phyloP scores from a whole-genome alignment of 192 early-diverging fungal genomes.

The Backusella luteola region DNA sequence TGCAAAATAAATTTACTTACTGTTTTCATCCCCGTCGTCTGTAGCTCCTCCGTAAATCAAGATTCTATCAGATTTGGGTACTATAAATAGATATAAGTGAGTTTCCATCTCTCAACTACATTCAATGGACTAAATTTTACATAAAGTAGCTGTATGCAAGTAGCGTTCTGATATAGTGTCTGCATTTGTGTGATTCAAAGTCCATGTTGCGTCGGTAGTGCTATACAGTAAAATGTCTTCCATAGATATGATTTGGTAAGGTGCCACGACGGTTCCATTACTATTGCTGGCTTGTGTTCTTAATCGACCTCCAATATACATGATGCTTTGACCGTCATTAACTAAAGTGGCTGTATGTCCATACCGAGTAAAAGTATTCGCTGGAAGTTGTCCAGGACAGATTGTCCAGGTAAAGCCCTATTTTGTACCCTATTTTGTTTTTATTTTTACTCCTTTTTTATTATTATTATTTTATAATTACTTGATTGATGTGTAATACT shows the following conservation, averaged over 20 bases:
- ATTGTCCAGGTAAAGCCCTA: neutral
- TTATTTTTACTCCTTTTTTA: neutral
- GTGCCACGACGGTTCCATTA: neutral
- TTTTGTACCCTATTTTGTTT: neutral
- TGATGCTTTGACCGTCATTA: neutral
- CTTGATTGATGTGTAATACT: neutral
- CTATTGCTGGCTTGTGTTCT: neutral
- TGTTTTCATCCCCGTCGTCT: neutral
- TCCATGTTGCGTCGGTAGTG: neutral
- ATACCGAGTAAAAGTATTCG: neutral
- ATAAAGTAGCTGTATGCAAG: neutral
- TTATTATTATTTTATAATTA: neutral
- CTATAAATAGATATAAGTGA: neutral
- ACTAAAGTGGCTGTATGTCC: constrained; percentile 8
- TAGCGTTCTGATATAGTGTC: neutral
- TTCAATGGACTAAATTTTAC: neutral
- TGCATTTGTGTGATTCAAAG: neutral
- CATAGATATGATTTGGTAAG: constrained; percentile 8
- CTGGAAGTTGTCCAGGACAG: neutral
- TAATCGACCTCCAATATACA: constrained; percentile 1
- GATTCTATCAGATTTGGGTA: constrained; percentile 1
- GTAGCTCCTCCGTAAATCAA: constrained; percentile 9
- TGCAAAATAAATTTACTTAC: neutral
- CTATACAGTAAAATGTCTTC: neutral
- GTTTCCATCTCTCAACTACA: neutral